Evolutionary conservation across 257 asterid genomes (phyloP).

Genomic region (Ballota nigra): DNA sequence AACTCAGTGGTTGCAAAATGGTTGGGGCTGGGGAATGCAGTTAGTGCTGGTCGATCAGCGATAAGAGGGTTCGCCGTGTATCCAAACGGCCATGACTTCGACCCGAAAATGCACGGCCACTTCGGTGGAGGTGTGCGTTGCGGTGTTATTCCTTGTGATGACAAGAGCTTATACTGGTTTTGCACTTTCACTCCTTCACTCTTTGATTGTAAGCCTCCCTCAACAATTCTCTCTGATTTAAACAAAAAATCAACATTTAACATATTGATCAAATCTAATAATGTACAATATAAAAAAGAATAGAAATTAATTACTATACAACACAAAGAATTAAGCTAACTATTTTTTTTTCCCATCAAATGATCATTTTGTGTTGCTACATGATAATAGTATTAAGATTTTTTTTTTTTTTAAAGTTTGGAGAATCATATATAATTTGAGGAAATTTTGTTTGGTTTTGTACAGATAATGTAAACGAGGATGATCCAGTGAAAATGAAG

Average conservation of each 20-base stretch:
- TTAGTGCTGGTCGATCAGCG: conserved; percentile 52
- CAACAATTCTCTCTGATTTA: background rate
- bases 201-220: conserved; percentile 43
- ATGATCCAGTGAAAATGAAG: conserved; percentile 55
- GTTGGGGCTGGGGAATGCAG: conserved; percentile 62
- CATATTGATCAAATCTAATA: no score
- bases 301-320: no score
- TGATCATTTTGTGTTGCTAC: no score
- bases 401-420: background rate
- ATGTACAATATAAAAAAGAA: no score
- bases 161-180: conserved; percentile 66
- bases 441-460: background rate
- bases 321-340: no score
- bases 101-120: conserved; percentile 42
- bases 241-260: no score
- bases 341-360: no score
- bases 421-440: no score
- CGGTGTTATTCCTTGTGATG: conserved; percentile 63
- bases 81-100: conserved; percentile 57
- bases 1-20: conserved; percentile 69
- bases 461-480: conserved; percentile 45
- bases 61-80: conserved; percentile 64
- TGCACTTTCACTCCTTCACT: conserved; percentile 52
- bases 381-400: no score
- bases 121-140: conserved; percentile 68